Conservation (phyloP, 345 rosid species). For the Triadica sebifera region DNA sequence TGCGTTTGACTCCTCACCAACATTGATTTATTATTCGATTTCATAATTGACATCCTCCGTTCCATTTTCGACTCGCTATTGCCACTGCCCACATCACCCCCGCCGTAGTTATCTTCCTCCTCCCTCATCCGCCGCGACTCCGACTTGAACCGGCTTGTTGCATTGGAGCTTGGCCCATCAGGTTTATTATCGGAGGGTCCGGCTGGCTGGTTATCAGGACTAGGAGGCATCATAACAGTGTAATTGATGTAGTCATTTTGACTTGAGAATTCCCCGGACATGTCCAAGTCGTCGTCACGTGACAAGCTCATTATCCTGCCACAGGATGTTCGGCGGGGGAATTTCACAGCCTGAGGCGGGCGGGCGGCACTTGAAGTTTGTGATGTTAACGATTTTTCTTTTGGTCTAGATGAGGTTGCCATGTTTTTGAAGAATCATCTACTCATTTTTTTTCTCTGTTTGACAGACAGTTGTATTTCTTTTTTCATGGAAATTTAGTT, state of each 20-base stretch:
- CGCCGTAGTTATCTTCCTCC: slow-evolving; percentile 18
- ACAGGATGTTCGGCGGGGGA: slow-evolving; percentile 61
- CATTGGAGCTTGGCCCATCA: slow-evolving; percentile 22
- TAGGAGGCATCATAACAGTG: slow-evolving; percentile 92
- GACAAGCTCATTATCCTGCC: slow-evolving; percentile 61
- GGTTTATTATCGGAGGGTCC: slow-evolving; percentile 32
- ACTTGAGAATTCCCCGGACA: slow-evolving; percentile 58
- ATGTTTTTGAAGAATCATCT: slow-evolving; percentile 15
- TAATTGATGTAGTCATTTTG: slow-evolving; percentile 81
- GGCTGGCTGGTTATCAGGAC: slow-evolving; percentile 89
- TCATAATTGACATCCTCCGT: slow-evolving; percentile 73
- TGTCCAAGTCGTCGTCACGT: no score
- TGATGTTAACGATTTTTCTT: slow-evolving; percentile 39
- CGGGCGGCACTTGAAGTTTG: slow-evolving; percentile 42
- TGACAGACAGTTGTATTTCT: not conserved
- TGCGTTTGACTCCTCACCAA: slow-evolving; percentile 79
- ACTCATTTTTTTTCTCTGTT: no score
- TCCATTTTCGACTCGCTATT: slow-evolving; percentile 42
- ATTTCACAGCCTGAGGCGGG: slow-evolving; percentile 62
- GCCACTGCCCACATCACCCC: slow-evolving; percentile 3
- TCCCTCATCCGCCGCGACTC: slow-evolving; percentile 13
- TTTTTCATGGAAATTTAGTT: not conserved
- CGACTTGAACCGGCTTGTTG: slow-evolving; percentile 29
- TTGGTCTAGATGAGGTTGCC: slow-evolving; percentile 36
- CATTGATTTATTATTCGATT: slow-evolving; percentile 70